A percentile compares a stretch with the other conserved stretches of the same genome.
Evolutionary conservation across 306 rosid species (phyloP).

Genomic region (Dryas octopetala): DNA sequence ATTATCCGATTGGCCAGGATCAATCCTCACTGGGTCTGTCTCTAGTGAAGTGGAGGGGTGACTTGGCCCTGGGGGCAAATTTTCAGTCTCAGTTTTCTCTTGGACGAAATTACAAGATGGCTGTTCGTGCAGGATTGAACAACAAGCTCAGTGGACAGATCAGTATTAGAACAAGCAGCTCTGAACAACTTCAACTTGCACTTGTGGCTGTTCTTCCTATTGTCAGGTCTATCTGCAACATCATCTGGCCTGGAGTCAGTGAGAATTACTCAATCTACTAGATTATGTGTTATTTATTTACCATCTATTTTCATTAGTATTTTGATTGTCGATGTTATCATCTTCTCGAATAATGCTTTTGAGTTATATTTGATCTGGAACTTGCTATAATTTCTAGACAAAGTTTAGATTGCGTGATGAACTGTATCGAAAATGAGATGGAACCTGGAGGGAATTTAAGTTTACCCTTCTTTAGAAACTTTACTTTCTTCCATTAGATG

Average conservation of each 20-base stretch:
- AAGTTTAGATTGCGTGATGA: conserved; percentile 16
- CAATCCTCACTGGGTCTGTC: conserved; percentile 86
- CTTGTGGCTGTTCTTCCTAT: conserved; percentile 79
- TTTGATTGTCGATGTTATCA: neutral
- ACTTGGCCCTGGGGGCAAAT: conserved; percentile 79
- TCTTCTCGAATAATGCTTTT: conserved; percentile 26
- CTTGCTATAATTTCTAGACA: neutral
- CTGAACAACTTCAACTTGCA: conserved; percentile 96
- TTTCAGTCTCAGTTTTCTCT: conserved; percentile 82
- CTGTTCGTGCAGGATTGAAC: conserved; percentile 90
- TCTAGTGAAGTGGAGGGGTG: conserved; percentile 94
- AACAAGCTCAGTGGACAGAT: conserved; percentile 96
- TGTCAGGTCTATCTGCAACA: conserved; percentile 62
- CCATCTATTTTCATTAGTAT: conserved; percentile 17
- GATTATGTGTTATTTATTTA: conserved; percentile 11
- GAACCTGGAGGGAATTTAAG: conserved; percentile 28
- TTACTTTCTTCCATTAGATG: conserved; percentile 15
- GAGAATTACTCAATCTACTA: conserved; percentile 78
- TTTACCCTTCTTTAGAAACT: neutral
- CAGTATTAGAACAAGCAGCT: conserved; percentile 77
- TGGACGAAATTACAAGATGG: conserved; percentile 87
- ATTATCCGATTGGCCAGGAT: conserved; percentile 95
- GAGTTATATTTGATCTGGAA: conserved; percentile 16
- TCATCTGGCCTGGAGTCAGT: conserved; percentile 67
- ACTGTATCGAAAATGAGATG: conserved; percentile 29